Percentiles rank a stretch among this genome's conserved stretches.
Conservation (phyloP, 2,329 filamentous ascomycete species). For the Cladosporium sp. region DNA sequence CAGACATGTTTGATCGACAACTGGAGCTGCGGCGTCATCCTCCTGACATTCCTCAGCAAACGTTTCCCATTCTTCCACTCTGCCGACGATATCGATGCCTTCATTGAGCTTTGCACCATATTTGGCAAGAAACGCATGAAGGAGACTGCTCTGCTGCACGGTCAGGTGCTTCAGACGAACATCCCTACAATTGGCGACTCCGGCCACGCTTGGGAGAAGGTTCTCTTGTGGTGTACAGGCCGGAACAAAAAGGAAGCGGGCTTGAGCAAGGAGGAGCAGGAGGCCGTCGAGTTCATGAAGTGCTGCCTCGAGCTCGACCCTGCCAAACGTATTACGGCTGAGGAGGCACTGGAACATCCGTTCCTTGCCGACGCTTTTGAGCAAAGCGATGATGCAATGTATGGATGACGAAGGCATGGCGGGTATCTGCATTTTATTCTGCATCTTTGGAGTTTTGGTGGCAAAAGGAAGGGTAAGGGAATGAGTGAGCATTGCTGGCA, state of each 20-base stretch:
- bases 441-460: background rate
- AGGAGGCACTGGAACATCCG: slow-evolving; percentile 67
- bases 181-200: slow-evolving; percentile 83
- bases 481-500: background rate
- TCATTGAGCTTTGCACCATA: slow-evolving; percentile 95
- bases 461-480: no score
- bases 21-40: slow-evolving; percentile 95
- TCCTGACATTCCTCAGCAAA: slow-evolving; percentile 86
- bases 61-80: slow-evolving; percentile 99
- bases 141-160: slow-evolving; percentile 74
- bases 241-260: slow-evolving; percentile 54
- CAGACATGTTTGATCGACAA: slow-evolving; percentile 91
- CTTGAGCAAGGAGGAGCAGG: slow-evolving; percentile 63
- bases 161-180: slow-evolving; percentile 85
- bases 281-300: slow-evolving; percentile 67
- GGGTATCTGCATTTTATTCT: background rate
- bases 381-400: background rate
- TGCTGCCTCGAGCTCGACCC: slow-evolving; percentile 74
- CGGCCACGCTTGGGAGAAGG: slow-evolving; percentile 86
- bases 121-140: slow-evolving; percentile 86
- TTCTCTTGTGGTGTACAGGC: slow-evolving; percentile 90
- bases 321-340: slow-evolving; percentile 65
- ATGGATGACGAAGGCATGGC: background rate
- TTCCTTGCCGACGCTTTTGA: slow-evolving; percentile 42
- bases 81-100: slow-evolving; percentile 93